phyloP scores from a whole-genome alignment of 805 yeast species.

The Spathaspora sp. region DNA sequence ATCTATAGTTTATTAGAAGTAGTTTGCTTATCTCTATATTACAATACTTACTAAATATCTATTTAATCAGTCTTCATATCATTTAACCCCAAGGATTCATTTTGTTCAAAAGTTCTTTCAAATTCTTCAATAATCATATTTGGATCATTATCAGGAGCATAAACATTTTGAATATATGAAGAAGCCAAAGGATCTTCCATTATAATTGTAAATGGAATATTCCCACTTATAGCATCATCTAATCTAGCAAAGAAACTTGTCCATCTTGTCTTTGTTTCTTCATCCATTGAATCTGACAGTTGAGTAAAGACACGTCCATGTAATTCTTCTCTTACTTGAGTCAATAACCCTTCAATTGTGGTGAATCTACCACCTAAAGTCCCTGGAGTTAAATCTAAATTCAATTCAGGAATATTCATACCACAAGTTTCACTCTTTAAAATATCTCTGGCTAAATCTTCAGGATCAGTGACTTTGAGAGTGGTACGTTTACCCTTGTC shows the following conservation, averaged over 20 bases:
- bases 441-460: conserved; percentile 91
- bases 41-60: background rate
- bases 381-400: conserved; percentile 89
- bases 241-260: conserved; percentile 66
- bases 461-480: conserved; percentile 77
- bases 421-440: conserved; percentile 94
- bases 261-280: conserved; percentile 79
- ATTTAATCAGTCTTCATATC: conserved; percentile 39
- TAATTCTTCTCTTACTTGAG: conserved; percentile 87
- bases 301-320: conserved; percentile 79
- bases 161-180: conserved; percentile 94
- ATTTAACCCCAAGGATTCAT: conserved; percentile 84
- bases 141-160: conserved; percentile 98
- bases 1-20: no score
- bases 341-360: conserved; percentile 87
- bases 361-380: conserved; percentile 98
- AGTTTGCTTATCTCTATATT: no score
- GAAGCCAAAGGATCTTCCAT: conserved; percentile 96
- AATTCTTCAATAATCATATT: conserved; percentile 89
- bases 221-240: conserved; percentile 78
- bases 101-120: conserved; percentile 84
- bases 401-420: conserved; percentile 78
- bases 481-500: conserved; percentile 73
- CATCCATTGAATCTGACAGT: conserved; percentile 90
- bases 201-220: conserved; percentile 72